Conservation (phyloP, 225 moss, liverwort and hornwort species). For the Sphagnum tenellum region DNA sequence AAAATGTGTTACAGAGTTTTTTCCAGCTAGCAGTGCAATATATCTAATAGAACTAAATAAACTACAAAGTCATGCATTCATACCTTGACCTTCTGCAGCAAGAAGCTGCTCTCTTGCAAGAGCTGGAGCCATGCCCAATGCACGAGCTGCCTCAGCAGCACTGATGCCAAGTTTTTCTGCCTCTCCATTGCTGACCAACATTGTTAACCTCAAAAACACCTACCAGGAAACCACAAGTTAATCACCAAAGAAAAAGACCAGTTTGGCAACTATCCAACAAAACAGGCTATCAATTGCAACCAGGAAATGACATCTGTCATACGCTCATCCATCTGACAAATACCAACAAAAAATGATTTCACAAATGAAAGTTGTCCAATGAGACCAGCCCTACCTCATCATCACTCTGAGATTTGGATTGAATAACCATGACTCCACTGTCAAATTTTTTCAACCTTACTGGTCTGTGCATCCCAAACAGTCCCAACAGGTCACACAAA, state of each 20-base stretch:
- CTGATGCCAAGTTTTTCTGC: slow-evolving; percentile 60
- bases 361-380: too few relatives aligned
- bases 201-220: slow-evolving; percentile 55
- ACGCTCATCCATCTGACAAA: slow-evolving; percentile 1
- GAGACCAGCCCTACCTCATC: slow-evolving; percentile 46
- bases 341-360: not conserved
- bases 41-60: not conserved
- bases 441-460: slow-evolving; percentile 84
- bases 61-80: slow-evolving; percentile 5
- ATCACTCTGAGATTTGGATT: slow-evolving; percentile 83
- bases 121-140: slow-evolving; percentile 88
- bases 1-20: not conserved
- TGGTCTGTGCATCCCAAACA: slow-evolving; percentile 38
- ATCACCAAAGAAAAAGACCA: slow-evolving; percentile 4
- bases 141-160: slow-evolving; percentile 87
- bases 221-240: slow-evolving; percentile 8
- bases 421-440: slow-evolving; percentile 97
- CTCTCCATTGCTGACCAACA: slow-evolving; percentile 66
- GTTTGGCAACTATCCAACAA: slow-evolving; percentile 2
- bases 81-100: slow-evolving; percentile 83
- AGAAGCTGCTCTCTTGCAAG: slow-evolving; percentile 95
- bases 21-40: not conserved
- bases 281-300: not conserved
- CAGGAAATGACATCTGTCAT: not conserved
- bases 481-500: too few relatives aligned